Evolutionary conservation across 306 rosid genomes (phyloP), one percentile per base, ranked within the genome.

Genomic region (Potentilla sterilis): DNA sequence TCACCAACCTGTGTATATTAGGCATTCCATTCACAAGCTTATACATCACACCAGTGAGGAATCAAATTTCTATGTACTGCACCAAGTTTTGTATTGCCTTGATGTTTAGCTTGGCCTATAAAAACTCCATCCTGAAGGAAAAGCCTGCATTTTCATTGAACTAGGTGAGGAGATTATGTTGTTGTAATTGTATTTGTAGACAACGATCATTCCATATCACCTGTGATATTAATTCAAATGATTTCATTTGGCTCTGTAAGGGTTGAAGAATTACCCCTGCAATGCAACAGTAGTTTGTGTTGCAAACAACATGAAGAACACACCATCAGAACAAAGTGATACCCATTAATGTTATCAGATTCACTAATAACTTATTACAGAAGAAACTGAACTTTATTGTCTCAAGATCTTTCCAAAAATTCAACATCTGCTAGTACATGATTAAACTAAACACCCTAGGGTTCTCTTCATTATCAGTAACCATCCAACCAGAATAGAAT

Each of bases 1-100:
- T 90, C 79, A 12, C 96, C 92, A 55, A 74, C 84, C 62, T 90
- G 97, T 78, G 78, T 46, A 34, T 49, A 54, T 73, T 81, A 67
- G 74, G 63, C 35, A 57, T 21, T 55, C 79, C 62, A 52, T 34
- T 47, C 46, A 55, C 74, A 55, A 43, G 7, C 37, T 15, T 67
- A 70, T 46, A 41, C 58, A 28, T 66, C 10, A 43, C 35, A 43
- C 35, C 71, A 11, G 51, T 38, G 65, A n/a, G 65, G 38, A 38
- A 13, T 40, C 65, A 52, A 21, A 11, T 37, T n/a, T 35, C 65
- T 11, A 2, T 54, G 18, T 72, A 37, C 49, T 4, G 22, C 75
- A 72, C 65, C 14, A 3, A 41, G 21, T 21, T 72, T 7, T 11
- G 14, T 40, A 28, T 37, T 64, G 42, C 46, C 12, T 70, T 9